These are phyloP conservation scores for Sechiopsis laciniata DNA, from an alignment of 306 rosid species.

Conservation along the genomic window DNA sequence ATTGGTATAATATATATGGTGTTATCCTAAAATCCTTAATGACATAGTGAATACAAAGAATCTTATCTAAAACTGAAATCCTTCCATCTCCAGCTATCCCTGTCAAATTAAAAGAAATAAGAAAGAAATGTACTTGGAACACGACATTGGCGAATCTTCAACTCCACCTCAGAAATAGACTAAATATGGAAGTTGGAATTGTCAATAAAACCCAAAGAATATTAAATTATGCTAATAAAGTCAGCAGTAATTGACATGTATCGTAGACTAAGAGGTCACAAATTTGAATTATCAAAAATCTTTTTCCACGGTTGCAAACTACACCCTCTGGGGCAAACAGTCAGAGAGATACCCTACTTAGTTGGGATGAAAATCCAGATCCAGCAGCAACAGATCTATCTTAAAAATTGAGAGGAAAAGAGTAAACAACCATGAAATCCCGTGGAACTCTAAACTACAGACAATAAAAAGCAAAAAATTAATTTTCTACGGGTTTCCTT, in stretches of 20 bases:
- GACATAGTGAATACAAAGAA: not conserved
- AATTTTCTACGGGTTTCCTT: too few species aligned
- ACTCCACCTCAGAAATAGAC: not conserved
- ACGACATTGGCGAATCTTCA: not conserved
- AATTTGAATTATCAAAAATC: not conserved
- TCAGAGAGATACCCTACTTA: not conserved
- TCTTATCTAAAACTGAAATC: not conserved
- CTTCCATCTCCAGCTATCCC: not conserved
- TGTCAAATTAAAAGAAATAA: not conserved
- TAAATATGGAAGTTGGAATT: not conserved
- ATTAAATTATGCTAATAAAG: not conserved
- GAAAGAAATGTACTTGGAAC: not conserved
- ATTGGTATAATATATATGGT: too few species aligned
- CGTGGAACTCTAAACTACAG: not conserved
- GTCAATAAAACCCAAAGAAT: not conserved
- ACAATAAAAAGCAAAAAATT: not conserved
- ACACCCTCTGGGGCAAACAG: not conserved
- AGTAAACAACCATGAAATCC: slow-evolving; percentile 2
- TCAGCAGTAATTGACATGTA: too few species aligned
- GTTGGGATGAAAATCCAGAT: not conserved
- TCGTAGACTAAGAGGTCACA: too few species aligned
- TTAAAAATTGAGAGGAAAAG: not conserved
- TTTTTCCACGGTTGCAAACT: not conserved
- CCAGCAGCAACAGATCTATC: not conserved
- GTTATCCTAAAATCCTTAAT: not conserved